Evolutionary conservation across 257 asterid species (phyloP), one percentile per base, ranked within the genome.

Genomic region (Nyctanthes arbortristis): DNA sequence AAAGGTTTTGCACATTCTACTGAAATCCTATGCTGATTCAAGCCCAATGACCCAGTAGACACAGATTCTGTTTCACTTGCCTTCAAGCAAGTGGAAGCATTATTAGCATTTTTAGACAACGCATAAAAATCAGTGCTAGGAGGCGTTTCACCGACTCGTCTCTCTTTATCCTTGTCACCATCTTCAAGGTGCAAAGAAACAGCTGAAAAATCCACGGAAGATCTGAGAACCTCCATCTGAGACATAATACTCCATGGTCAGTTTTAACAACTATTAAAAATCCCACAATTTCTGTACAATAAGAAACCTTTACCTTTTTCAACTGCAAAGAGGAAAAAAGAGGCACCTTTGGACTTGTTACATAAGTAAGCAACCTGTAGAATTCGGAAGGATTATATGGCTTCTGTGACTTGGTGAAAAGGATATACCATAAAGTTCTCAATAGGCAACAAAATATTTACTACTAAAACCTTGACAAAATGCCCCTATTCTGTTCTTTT

Each of bases 281-380:
- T 34, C 49, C 58, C 66, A 45, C 33, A 29, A 18, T 35, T 28
- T 29, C 56, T 35, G 62, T 30, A 59, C 56, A 47, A 4, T 62
- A 54, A 25, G 65, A 67, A 75, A 69, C 39, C 59, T 61, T 56
- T 69, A 94, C 99, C 97, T 86, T 90, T 77, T 84, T 79, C 80
- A 89, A 68, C 80, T 88, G 99, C 79, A 60, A 68, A 55, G 81
- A 39, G 67, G 97, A 84, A 71, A 91, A 81, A 63, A 88, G 83
- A 22, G 81, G 80, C 60, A 89, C 85, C 72, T 74, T 76, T 73
- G 82, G 82, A 88, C 84, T 84, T 35, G 67, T 80, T 59, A 86
- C 80, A 66, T 77, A 84, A 72, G 75, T 73, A 49, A 94, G 77
- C 75, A 88, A 81, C 86, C 99, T 94, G 83, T 57, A 65, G 66